Base-by-base conservation (phyloP, 345 rosid genomes). In the Pelargonium nanum region DNA sequence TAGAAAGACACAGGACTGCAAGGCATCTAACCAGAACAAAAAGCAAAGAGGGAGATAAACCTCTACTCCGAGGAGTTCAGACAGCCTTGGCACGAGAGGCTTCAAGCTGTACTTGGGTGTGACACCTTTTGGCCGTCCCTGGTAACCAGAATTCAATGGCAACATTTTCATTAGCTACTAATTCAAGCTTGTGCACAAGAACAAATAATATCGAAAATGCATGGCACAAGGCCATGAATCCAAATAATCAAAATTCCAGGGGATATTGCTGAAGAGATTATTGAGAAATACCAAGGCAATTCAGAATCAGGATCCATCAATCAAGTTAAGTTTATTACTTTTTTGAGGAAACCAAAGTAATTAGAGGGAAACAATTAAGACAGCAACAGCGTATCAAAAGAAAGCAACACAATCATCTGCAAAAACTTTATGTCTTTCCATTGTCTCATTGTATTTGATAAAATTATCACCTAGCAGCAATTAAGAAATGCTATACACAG, bases 91-190 rank as follows among this genome's bases (percentile, higher is more conserved):
- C 15, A 91, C 95, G 30, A 91, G 90, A 74, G 95, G 96, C 32
- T 83, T 89, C 77, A 91, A 79, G 80, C 98, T 88, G 82, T 58
- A 88, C 59, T 91, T 91, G 8, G 95, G 98, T 19, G 96, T 88
- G 57, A 91, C 95, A 58, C 95, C 95, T 75, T 85, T 88, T 1
- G 98, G 98, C 45, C 95, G 79, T 22, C 98, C 98, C 98, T 91
- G 77, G 64, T 72, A 66, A 58, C 48, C 48, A 57, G 61, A 68
- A 0, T 0, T 60, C 60, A 63, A 65, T n/a, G n/a, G n/a, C n/a
- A n/a, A n/a, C n/a, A n/a, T n/a, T n/a, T n/a, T n/a, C 12, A 15
- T 34, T 4, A 34, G 45, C 13, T 1, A 4, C 45, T 34, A 9
- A 34, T 15, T 9, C 45, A 57, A 55, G 6, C 1, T 12, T 5